Percentiles rank a stretch among this genome's conserved stretches.
Conservation (phyloP, 306 rosid species). For the Carpinus fangiana region DNA sequence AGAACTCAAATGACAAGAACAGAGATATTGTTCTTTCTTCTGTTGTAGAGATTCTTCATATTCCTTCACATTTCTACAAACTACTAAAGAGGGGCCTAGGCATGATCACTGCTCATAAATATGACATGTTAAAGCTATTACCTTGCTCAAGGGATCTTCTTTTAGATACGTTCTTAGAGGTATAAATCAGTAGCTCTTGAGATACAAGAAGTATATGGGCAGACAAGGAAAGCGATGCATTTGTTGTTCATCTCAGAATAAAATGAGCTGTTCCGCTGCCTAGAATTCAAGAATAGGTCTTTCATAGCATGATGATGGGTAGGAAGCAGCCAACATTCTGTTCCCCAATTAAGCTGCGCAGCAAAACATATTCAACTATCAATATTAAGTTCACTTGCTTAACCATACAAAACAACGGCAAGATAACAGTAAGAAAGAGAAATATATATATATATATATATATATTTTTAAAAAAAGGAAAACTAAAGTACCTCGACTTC, state of each 20-base stretch:
- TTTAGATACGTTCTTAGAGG: neutral
- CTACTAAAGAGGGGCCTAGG: neutral
- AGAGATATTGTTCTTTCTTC: neutral
- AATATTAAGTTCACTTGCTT: neutral
- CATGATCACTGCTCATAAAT: neutral
- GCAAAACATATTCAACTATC: neutral
- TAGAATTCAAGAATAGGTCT: neutral
- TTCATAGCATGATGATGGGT: conserved; percentile 5
- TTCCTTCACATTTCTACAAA: neutral
- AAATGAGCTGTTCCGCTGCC: neutral
- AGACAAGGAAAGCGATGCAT: neutral
- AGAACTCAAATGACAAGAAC: neutral
- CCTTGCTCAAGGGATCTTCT: neutral
- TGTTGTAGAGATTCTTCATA: neutral
- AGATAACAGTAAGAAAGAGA: neutral
- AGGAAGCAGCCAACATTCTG: neutral
- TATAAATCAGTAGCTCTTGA: neutral
- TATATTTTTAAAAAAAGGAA: neutral
- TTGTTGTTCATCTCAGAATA: neutral
- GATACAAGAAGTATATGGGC: neutral
- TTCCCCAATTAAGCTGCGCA: conserved; percentile 11
- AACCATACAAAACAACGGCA: neutral
- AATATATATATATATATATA: too few relatives aligned
- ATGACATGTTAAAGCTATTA: neutral
- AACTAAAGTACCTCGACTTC: conserved; percentile 23